These are phyloP conservation scores for Friedmanniomyces endolithicus DNA, from an alignment of 495 filamentous ascomycete species.

Conservation along the genomic window DNA sequence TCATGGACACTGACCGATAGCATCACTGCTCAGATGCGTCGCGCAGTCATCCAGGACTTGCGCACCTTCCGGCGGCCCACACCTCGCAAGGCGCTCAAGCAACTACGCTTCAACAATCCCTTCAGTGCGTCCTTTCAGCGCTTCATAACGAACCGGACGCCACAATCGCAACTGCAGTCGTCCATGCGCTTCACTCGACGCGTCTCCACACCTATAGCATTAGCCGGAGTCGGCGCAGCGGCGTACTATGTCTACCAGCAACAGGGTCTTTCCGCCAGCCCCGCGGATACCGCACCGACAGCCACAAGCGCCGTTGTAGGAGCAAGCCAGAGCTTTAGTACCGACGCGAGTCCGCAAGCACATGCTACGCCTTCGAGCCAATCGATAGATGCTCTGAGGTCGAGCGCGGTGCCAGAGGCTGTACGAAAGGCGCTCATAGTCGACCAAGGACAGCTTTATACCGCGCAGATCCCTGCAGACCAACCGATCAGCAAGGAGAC, in stretches of 20 bases:
- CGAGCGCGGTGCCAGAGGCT: slow-evolving; percentile 12
- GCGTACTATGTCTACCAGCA: slow-evolving; percentile 17
- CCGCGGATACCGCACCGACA: background rate
- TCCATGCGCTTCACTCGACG: slow-evolving; percentile 17
- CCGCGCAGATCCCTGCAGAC: slow-evolving; percentile 18
- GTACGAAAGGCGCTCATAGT: slow-evolving; percentile 19
- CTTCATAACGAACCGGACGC: slow-evolving; percentile 12
- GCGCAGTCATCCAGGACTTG: slow-evolving; percentile 20
- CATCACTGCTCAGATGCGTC: slow-evolving; percentile 11
- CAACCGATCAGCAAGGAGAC: slow-evolving; percentile 71
- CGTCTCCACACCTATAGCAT: slow-evolving; percentile 11
- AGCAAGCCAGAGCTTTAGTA: slow-evolving; percentile 2
- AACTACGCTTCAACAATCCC: slow-evolving; percentile 12
- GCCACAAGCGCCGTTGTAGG: background rate
- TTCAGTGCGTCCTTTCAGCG: slow-evolving; percentile 20
- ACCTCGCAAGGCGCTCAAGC: slow-evolving; percentile 17
- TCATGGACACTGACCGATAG: background rate
- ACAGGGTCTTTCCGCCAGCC: background rate
- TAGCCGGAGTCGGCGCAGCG: slow-evolving; percentile 14
- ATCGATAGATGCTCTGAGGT: slow-evolving; percentile 1
- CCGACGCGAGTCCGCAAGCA: background rate
- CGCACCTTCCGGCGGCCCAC: slow-evolving; percentile 21
- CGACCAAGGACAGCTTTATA: slow-evolving; percentile 20
- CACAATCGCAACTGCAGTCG: slow-evolving; percentile 8
- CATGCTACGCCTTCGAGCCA: background rate